phyloP scores from a whole-genome alignment of 2,329 filamentous ascomycete species.

The Coccinonectria pachysandricola region DNA sequence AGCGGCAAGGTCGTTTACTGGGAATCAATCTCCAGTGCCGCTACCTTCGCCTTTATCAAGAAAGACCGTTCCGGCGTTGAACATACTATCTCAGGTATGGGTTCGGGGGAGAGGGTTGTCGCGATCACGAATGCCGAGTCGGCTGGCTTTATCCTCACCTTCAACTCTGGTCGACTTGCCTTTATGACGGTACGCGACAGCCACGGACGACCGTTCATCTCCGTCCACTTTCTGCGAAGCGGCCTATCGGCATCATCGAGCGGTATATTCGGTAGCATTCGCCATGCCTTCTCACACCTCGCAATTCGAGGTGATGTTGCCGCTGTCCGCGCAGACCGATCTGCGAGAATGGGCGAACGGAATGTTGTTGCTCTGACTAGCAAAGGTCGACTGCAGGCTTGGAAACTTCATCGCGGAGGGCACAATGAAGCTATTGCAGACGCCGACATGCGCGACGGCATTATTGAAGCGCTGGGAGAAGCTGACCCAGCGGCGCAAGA shows the following conservation, averaged over 20 bases:
- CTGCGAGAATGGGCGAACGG: slow-evolving; percentile 67
- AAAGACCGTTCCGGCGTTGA: slow-evolving; percentile 75
- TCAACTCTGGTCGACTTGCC: slow-evolving; percentile 77
- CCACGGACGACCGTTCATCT: slow-evolving; percentile 75
- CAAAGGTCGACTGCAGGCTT: slow-evolving; percentile 69
- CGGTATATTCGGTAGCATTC: slow-evolving; percentile 73
- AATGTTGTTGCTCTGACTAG: slow-evolving; percentile 72
- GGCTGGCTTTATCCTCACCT: slow-evolving; percentile 74
- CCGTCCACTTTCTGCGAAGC: slow-evolving; percentile 64
- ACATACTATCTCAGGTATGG: slow-evolving; percentile 60
- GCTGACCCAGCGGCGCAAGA: slow-evolving; percentile 38
- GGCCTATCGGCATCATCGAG: slow-evolving; percentile 44
- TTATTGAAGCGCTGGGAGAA: slow-evolving; percentile 52
- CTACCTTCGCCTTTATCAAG: slow-evolving; percentile 72
- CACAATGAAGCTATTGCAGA: slow-evolving; percentile 67
- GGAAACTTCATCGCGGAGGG: slow-evolving; percentile 82
- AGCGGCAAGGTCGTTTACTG: slow-evolving; percentile 85
- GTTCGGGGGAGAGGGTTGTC: slow-evolving; percentile 66
- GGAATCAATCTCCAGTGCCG: slow-evolving; percentile 87
- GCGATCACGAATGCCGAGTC: slow-evolving; percentile 74
- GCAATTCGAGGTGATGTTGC: slow-evolving; percentile 67
- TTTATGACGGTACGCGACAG: slow-evolving; percentile 79
- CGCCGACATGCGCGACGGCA: slow-evolving; percentile 54
- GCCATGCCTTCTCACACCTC: slow-evolving; percentile 61
- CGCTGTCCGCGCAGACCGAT: slow-evolving; percentile 65